A percentile compares a stretch with the other conserved stretches of the same genome.
phyloP scores from a whole-genome alignment of 164 flowering plant genomes.

The Nymphaea thermarum region DNA sequence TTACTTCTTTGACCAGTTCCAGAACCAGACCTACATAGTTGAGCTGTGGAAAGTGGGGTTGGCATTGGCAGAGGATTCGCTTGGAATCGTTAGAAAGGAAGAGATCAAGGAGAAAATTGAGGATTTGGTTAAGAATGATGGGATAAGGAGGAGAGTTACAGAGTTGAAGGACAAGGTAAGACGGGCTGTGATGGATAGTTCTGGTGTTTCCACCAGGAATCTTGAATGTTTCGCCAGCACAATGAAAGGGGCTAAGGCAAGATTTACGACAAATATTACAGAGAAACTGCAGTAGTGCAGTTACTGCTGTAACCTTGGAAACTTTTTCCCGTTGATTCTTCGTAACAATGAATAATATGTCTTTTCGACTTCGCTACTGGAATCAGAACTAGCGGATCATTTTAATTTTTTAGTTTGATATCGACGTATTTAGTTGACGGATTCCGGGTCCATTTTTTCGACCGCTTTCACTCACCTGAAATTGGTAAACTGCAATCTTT shows the following conservation, averaged over 20 bases:
- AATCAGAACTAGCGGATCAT: not conserved
- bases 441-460: not conserved
- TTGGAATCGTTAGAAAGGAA: slow-evolving; percentile 8
- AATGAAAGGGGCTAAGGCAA: not conserved
- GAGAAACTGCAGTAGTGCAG: not conserved
- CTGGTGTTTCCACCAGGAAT: slow-evolving; percentile 10
- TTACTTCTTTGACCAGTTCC: slow-evolving; percentile 38
- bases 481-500: too few relatives aligned
- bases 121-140: slow-evolving; percentile 7
- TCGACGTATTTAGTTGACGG: not conserved
- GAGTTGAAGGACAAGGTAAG: slow-evolving; percentile 9
- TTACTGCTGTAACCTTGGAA: not conserved
- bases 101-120: slow-evolving; percentile 11
- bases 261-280: not conserved
- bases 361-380: not conserved
- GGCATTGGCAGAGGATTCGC: slow-evolving; percentile 4
- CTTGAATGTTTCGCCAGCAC: slow-evolving; percentile 6
- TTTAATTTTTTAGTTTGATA: not conserved
- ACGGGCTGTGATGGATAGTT: slow-evolving; percentile 5
- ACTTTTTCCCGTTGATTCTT: not conserved
- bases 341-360: not conserved
- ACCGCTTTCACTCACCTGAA: too few relatives aligned
- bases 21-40: slow-evolving; percentile 25
- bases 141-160: slow-evolving; percentile 5
- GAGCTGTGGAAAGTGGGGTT: slow-evolving; percentile 43